Evolutionary conservation across 176 grass and related monocot species (phyloP).

Genomic region (Oryza nivara): DNA sequence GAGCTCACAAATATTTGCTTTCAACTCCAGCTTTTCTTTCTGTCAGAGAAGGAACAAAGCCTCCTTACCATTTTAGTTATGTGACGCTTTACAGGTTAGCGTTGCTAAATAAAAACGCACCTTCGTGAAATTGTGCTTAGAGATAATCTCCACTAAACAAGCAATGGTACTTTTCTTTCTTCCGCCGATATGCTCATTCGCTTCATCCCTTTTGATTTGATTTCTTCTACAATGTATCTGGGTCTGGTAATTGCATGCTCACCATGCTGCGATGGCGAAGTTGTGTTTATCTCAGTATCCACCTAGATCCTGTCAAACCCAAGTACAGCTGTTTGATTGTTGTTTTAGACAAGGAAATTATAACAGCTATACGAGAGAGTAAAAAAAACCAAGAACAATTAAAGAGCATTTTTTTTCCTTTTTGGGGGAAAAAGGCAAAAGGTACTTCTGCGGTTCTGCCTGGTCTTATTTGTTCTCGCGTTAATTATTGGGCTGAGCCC

Average conservation of each 20-base stretch:
- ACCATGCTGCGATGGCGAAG: background rate
- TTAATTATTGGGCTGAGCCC: too few relatives aligned
- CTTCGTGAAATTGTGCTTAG: too few relatives aligned
- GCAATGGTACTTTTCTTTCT: background rate
- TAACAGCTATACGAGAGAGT: background rate
- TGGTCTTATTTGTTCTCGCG: too few relatives aligned
- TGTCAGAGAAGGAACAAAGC: background rate
- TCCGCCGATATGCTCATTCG: background rate
- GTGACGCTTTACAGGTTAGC: background rate
- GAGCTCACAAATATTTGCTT: conserved; percentile 9
- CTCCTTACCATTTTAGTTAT: background rate
- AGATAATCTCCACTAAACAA: background rate
- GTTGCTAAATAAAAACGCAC: background rate
- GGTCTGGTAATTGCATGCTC: background rate
- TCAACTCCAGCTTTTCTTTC: background rate
- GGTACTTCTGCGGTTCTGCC: too few relatives aligned
- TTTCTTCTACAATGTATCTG: background rate
- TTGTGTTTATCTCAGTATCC: background rate
- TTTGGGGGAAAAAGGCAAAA: too few relatives aligned
- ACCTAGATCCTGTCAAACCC: background rate
- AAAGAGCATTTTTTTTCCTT: background rate
- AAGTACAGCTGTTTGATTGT: background rate
- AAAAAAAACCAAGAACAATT: background rate
- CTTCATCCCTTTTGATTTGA: background rate
- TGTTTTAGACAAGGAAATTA: background rate